phyloP scores from a whole-genome alignment of 495 filamentous ascomycete genomes.

The Neurospora sp. region DNA sequence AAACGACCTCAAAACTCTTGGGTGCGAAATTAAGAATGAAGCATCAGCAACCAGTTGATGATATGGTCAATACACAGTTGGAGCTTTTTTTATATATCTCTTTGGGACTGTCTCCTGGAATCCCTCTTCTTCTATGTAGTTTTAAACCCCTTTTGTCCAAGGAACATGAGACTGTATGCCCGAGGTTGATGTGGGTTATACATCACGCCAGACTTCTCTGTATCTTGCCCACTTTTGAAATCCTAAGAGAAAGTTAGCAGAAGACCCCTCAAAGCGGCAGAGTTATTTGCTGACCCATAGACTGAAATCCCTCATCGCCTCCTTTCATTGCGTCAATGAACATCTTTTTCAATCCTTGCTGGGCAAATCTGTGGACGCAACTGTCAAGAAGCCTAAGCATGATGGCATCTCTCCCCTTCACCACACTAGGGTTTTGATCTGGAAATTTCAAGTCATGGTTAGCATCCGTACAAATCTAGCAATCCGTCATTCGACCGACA shows the following conservation, averaged over 20 bases:
- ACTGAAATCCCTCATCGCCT: conserved; percentile 34
- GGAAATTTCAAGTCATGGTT: background rate
- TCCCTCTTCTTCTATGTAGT: background rate
- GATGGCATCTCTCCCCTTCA: conserved; percentile 29
- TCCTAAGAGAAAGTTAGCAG: conserved; percentile 16
- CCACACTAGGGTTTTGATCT: conserved; percentile 25
- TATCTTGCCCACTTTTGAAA: conserved; percentile 42
- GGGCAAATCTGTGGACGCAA: conserved; percentile 28
- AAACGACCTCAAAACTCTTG: background rate
- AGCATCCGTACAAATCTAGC: background rate
- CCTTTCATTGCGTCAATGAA: conserved; percentile 37
- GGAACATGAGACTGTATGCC: background rate
- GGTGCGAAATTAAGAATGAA: background rate
- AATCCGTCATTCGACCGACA: background rate
- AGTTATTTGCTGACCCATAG: conserved; percentile 29
- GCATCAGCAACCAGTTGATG: background rate
- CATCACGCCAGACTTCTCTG: conserved; percentile 34
- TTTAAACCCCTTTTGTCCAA: background rate
- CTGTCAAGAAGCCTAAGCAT: conserved; percentile 38
- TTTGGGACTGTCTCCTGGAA: background rate
- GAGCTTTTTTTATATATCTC: background rate
- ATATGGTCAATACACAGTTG: background rate
- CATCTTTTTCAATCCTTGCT: conserved; percentile 30
- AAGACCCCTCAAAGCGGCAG: background rate
- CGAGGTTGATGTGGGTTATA: conserved; percentile 6